Conservation (phyloP, 805 yeast species). For the Metschnikowia orientalis region DNA sequence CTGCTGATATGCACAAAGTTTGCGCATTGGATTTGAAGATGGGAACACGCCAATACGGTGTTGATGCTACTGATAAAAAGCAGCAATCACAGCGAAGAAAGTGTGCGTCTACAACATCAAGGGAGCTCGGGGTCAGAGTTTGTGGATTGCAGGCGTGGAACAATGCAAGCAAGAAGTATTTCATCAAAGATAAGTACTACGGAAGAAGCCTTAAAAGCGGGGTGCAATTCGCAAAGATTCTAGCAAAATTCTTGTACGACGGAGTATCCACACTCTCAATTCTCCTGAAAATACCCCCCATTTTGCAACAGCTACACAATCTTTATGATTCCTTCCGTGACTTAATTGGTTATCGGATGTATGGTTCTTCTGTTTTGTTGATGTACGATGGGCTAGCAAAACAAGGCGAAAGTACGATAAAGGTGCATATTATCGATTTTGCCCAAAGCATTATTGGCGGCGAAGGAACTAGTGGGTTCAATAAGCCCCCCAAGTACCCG, state of each 20-base stretch:
- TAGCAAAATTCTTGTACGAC: constrained; percentile 76
- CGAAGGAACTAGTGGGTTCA: constrained; percentile 27
- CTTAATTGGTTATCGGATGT: constrained; percentile 75
- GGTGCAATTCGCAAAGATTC: constrained; percentile 66
- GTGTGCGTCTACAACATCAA: constrained; percentile 76
- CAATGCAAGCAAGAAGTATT: constrained; percentile 31
- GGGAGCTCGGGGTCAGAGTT: constrained; percentile 80
- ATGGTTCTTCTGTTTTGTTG: constrained; percentile 83
- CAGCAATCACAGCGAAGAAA: constrained; percentile 75
- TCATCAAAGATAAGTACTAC: constrained; percentile 84
- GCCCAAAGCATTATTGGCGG: constrained; percentile 82
- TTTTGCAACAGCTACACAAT: constrained; percentile 57
- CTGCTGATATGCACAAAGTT: constrained; percentile 75
- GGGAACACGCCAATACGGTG: constrained; percentile 98
- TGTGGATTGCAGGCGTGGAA: constrained; percentile 76
- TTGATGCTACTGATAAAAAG: constrained; percentile 75
- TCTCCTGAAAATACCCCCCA: constrained; percentile 58
- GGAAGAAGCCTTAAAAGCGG: constrained; percentile 78
- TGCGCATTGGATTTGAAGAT: constrained; percentile 92
- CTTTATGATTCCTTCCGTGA: constrained; percentile 50
- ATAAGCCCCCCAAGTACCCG: constrained; percentile 70
- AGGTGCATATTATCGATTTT: constrained; percentile 85
- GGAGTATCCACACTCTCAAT: constrained; percentile 59
- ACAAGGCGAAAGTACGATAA: constrained; percentile 16
- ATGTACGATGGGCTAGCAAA: constrained; percentile 73